Conservation (phyloP, 1,139 yeast species). For the Kurtzmaniella quercitrusa region DNA sequence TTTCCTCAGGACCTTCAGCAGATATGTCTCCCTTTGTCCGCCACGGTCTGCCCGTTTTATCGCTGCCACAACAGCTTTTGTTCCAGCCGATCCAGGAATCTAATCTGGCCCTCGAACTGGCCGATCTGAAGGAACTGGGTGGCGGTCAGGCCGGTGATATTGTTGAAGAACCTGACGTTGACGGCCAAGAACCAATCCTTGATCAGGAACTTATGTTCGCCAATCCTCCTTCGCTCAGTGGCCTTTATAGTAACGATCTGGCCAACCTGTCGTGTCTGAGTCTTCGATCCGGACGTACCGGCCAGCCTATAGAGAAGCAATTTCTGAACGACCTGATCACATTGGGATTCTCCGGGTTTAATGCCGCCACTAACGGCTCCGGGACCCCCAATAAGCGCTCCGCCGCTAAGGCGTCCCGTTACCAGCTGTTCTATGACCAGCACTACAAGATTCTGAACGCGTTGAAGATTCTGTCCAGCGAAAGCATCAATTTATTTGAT, state of each 20-base stretch:
- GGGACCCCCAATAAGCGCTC: constrained; percentile 31
- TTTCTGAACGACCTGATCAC: constrained; percentile 20
- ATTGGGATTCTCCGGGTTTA: not conserved
- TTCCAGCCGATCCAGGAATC: constrained; percentile 2
- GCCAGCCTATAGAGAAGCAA: constrained; percentile 25
- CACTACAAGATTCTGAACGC: constrained; percentile 44
- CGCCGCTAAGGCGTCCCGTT: constrained; percentile 48
- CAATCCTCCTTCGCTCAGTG: constrained; percentile 22
- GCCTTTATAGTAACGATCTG: constrained; percentile 26
- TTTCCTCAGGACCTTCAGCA: not conserved
- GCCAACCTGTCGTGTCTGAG: constrained; percentile 36
- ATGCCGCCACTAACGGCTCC: constrained; percentile 13
- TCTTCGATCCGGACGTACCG: constrained; percentile 11
- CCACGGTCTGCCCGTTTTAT: not conserved
- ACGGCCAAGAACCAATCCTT: constrained; percentile 1
- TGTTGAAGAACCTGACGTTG: constrained; percentile 15
- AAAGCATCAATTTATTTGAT: constrained; percentile 27
- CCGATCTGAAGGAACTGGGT: not conserved
- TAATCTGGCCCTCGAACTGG: not conserved
- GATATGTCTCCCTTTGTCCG: not conserved
- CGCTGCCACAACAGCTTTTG: constrained; percentile 1
- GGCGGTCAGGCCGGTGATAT: not conserved
- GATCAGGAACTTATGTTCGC: constrained; percentile 13
- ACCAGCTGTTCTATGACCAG: constrained; percentile 49
- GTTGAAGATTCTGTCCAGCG: constrained; percentile 39